Evolutionary conservation across 2,329 filamentous ascomycete species (phyloP).

Genomic region (Xylariaceae sp.): DNA sequence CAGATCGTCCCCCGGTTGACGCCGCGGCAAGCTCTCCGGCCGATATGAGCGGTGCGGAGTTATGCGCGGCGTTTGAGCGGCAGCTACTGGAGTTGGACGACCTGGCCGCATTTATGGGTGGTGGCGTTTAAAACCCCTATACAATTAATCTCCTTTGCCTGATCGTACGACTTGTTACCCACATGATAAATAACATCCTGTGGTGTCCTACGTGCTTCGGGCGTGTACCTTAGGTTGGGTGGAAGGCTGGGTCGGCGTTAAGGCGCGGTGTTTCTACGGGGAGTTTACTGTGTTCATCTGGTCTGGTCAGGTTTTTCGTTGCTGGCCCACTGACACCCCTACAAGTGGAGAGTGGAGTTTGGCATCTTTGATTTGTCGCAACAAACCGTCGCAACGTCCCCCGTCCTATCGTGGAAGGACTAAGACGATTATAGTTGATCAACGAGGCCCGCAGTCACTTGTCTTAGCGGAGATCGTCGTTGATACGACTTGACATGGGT

Average conservation of each 20-base stretch:
- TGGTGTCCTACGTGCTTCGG: neutral
- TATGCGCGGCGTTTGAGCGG: conserved; percentile 54
- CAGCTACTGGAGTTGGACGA: conserved; percentile 57
- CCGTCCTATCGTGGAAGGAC: conserved; percentile 1
- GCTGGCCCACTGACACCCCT: neutral
- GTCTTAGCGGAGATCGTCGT: conserved; percentile 1
- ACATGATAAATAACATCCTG: neutral
- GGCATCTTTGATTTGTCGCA: conserved; percentile 1
- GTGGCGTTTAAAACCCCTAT: conserved; percentile 42
- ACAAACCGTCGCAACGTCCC: neutral
- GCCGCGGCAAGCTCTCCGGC: conserved; percentile 25
- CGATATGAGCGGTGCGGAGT: conserved; percentile 55
- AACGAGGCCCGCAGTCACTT: neutral
- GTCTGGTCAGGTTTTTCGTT: conserved; percentile 3
- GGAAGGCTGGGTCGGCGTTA: conserved; percentile 11
- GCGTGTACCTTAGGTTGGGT: conserved; percentile 12
- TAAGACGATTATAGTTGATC: neutral
- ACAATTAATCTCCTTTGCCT: neutral
- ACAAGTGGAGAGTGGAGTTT: conserved; percentile 6
- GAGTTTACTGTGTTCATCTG: neutral
- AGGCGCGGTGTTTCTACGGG: conserved; percentile 4
- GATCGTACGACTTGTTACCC: neutral
- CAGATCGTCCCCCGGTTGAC: conserved; percentile 24
- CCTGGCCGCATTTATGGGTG: conserved; percentile 57
- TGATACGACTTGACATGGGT: neutral